Base-by-base conservation (phyloP, 2,329 filamentous ascomycete species). In the Trichoderma pleuroti region DNA sequence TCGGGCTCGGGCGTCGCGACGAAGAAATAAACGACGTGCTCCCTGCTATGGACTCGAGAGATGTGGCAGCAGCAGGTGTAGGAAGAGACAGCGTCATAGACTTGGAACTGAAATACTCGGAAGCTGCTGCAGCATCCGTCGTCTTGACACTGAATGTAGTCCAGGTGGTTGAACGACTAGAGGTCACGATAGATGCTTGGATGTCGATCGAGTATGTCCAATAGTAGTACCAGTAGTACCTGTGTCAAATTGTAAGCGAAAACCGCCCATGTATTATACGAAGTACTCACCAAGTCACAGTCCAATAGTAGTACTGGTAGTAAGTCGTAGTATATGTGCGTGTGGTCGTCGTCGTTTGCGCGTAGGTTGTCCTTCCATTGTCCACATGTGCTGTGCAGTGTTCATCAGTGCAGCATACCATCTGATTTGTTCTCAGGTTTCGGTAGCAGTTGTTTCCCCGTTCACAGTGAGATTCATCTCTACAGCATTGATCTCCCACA, bases 221-320 rank as follows among this genome's bases (percentile, higher is more conserved):
- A 72, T 77, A 77, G 64, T 74, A 76, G 52, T 67, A 72, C 52
- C 73, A 76, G 71, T 76, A 77, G 34, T 68, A 74, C 62, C 62
- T 67, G 18, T 8, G 12, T 7, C 24, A 5, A 4, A 46, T 9
- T 4, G 24, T 68, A 12, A 68, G 65, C 24, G 7, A 4, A 6
- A 2, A 1, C 6, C 11, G 26, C n/a, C 1, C 16, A 36, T 10
- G 2, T 12, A 5, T 52, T n/a, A 26, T 0, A 28, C 10, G 1
- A 8, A 18, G 18, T 30, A 65, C 61, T 67, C 16, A 67, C 72
- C 72, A 76, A 34, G 73, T 75, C 26, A 74, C 61, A 21, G 74
- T 76, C 61, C 74, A 76, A 70, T 74, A 74, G 64, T 76, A 76
- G 52, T 71, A 71, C n/a, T 71, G 72, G 12, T 70, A 68, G 28